Conservation (phyloP, 1,284 basidiomycete genomes). For the Polyporus tsugae region DNA sequence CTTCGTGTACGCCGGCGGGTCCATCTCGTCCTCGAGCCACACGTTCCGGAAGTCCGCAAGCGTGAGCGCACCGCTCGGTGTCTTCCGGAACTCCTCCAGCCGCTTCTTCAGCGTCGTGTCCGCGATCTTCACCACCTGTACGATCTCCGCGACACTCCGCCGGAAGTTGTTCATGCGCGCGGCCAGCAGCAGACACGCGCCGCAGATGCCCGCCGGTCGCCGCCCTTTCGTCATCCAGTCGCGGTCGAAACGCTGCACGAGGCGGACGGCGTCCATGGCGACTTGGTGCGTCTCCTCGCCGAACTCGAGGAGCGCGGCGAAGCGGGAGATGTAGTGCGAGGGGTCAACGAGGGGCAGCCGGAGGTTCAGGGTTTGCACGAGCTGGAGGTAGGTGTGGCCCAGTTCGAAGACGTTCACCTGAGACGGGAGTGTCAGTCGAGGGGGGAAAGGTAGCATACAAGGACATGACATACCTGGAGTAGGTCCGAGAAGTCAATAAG, state of each 20-base stretch:
- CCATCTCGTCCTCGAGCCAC: slow-evolving; percentile 92
- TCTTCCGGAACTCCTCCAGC: slow-evolving; percentile 95
- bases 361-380: slow-evolving; percentile 91
- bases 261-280: slow-evolving; percentile 92
- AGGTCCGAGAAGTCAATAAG: slow-evolving; percentile 98
- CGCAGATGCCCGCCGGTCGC: slow-evolving; percentile 96
- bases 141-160: slow-evolving; percentile 92
- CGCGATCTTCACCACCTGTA: slow-evolving; percentile 98
- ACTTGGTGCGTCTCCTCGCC: slow-evolving; percentile 94
- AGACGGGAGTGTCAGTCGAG: background rate
- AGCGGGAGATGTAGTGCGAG: slow-evolving; percentile 96
- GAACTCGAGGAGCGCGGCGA: slow-evolving; percentile 96
- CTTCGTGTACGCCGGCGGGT: slow-evolving; percentile 88
- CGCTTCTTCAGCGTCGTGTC: slow-evolving; percentile 94
- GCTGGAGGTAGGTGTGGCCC: slow-evolving; percentile 95
- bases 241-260: slow-evolving; percentile 93
- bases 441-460: background rate
- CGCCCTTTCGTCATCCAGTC: slow-evolving; percentile 99
- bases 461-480: slow-evolving; percentile 68
- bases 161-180: slow-evolving; percentile 99
- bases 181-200: slow-evolving; percentile 93
- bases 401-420: slow-evolving; percentile 99
- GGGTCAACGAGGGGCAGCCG: slow-evolving; percentile 93
- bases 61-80: slow-evolving; percentile 86
- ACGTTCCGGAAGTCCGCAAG: slow-evolving; percentile 92